Evolutionary conservation across 108 stramenopile species (phyloP).

Genomic region (Tribonema minus): DNA sequence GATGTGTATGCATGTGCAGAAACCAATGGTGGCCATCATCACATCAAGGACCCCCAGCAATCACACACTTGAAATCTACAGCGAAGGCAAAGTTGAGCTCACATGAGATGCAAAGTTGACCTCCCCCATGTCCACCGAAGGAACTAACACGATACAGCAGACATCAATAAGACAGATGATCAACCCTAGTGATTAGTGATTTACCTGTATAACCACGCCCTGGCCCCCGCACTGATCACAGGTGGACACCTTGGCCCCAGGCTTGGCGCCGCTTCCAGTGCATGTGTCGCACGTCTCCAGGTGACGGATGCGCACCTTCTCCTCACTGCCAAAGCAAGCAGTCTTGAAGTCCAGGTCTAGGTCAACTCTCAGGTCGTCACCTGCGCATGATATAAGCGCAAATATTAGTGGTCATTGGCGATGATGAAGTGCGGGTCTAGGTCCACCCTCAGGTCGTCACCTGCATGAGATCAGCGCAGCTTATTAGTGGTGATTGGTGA

Average conservation of each 20-base stretch:
- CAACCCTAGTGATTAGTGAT: too few species aligned
- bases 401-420: conserved; percentile 26
- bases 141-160: too few species aligned
- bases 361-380: conserved; percentile 85
- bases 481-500: conserved; percentile 43
- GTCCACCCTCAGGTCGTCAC: conserved; percentile 85
- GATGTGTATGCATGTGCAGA: too few species aligned
- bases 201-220: conserved; percentile 85
- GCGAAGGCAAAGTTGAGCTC: too few species aligned
- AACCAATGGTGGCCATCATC: too few species aligned
- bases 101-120: too few species aligned
- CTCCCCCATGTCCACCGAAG: too few species aligned
- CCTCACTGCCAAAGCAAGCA: conserved; percentile 88
- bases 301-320: conserved; percentile 85
- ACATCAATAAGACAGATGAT: too few species aligned
- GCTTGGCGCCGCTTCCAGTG: conserved; percentile 75
- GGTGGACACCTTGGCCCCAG: conserved; percentile 52
- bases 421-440: conserved; percentile 88
- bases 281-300: conserved; percentile 84
- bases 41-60: too few species aligned
- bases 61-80: too few species aligned
- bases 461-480: conserved; percentile 1
- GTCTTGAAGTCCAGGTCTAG: conserved; percentile 90
- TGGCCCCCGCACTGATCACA: conserved; percentile 76
- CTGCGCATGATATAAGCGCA: conserved; percentile 30